Conservation (phyloP, 371 early-diverging fungal genomes). For the Saksenaea oblongispora region DNA sequence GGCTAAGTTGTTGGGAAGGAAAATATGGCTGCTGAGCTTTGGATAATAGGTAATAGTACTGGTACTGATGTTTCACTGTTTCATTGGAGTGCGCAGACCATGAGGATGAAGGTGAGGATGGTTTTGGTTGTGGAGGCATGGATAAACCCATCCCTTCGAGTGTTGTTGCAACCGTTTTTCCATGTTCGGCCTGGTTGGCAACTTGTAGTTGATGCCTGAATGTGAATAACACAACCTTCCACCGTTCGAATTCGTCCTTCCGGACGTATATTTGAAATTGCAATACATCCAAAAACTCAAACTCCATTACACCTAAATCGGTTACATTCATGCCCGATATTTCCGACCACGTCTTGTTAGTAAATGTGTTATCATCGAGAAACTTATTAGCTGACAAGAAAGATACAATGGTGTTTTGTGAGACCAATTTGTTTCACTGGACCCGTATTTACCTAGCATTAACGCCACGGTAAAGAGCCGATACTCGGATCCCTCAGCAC, state of each 20-base stretch:
- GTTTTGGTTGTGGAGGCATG: neutral
- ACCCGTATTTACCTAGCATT: conserved; percentile 50
- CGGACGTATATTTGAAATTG: conserved; percentile 57
- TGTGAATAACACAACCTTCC: conserved; percentile 36
- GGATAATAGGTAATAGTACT: conserved; percentile 9
- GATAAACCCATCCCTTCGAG: conserved; percentile 6
- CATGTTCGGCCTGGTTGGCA: conserved; percentile 19
- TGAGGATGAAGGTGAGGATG: neutral
- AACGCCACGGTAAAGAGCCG: conserved; percentile 79
- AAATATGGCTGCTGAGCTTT: conserved; percentile 17
- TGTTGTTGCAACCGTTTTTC: conserved; percentile 2
- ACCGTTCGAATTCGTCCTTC: conserved; percentile 55
- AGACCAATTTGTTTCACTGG: neutral
- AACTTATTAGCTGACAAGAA: conserved; percentile 58
- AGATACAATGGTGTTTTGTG: neutral
- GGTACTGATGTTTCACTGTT: conserved; percentile 2
- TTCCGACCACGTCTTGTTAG: conserved; percentile 71
- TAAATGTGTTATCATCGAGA: conserved; percentile 69
- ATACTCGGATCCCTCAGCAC: conserved; percentile 75
- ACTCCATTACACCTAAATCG: conserved; percentile 68
- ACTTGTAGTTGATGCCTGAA: conserved; percentile 25
- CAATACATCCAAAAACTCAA: conserved; percentile 64
- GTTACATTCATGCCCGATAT: conserved; percentile 63
- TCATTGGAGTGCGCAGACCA: conserved; percentile 5
- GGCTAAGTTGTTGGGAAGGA: conserved; percentile 6